These are phyloP conservation scores for Colletotrichum truncatum DNA, from an alignment of 2,329 filamentous ascomycete genomes.

Conservation along the genomic window DNA sequence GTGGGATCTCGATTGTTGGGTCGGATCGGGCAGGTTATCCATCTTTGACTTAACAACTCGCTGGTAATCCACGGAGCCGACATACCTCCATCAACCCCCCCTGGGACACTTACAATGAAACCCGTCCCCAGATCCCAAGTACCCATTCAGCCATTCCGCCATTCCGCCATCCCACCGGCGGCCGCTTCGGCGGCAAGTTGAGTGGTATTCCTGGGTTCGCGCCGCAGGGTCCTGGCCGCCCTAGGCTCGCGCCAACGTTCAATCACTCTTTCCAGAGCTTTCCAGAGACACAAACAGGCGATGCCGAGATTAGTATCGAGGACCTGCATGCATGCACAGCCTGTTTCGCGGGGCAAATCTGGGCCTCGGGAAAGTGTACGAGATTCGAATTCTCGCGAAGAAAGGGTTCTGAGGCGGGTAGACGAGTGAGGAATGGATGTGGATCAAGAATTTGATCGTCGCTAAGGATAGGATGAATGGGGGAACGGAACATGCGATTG, in stretches of 20 bases:
- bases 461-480: slow-evolving; percentile 9
- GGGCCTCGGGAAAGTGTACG: slow-evolving; percentile 8
- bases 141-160: too few species aligned
- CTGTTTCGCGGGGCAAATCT: slow-evolving; percentile 24
- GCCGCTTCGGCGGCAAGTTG: slow-evolving; percentile 3
- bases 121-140: slow-evolving; percentile 10
- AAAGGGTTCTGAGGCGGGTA: not conserved
- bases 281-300: slow-evolving; percentile 10
- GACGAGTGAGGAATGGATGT: slow-evolving; percentile 4
- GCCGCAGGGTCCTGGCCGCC: slow-evolving; percentile 1
- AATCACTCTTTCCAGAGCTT: too few species aligned
- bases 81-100: slow-evolving; percentile 10
- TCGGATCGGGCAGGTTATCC: slow-evolving; percentile 14
- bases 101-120: slow-evolving; percentile 4
- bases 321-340: slow-evolving; percentile 24
- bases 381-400: not conserved
- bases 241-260: not conserved
- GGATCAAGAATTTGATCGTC: slow-evolving; percentile 5
- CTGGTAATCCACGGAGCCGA: slow-evolving; percentile 14
- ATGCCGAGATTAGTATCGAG: slow-evolving; percentile 16
- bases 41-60: slow-evolving; percentile 2
- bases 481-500: not conserved
- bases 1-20: slow-evolving; percentile 22
- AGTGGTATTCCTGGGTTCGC: not conserved
- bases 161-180: slow-evolving; percentile 2